Base-by-base conservation (phyloP, 805 yeast genomes). In the Candida vaughaniae region DNA sequence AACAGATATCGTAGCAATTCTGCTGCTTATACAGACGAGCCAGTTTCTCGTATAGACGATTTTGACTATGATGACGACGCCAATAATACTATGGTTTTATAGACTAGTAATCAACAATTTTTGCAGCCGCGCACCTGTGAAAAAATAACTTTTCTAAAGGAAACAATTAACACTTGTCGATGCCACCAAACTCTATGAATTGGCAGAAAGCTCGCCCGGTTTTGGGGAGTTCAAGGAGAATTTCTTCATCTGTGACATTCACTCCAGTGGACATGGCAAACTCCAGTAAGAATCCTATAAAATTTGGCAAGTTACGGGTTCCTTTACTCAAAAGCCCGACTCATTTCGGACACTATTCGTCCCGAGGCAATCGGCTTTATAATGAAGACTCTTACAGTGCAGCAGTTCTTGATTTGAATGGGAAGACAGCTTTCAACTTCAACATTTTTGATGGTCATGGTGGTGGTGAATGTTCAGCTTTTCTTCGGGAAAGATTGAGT, bases 361-460 rank as follows among this genome's bases (percentile, higher is more conserved):
- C 85, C 31, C 69, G 99, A 35, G 84, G 86, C 41, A 87, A 80
- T 55, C 69, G 98, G 40, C 47, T 73, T 25, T 74, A 75, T 51
- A 93, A 91, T 58, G 98, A 91, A 58, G 99, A 91, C 62, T 67
- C 78, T 30, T 84, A 77, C 58, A 75, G 77, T 35, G 86, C 89
- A 15, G 76, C 77, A 18, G 76, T 86, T 35, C 51, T 87, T 25
- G 61, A 67, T 16, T 25, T 64, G 8, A 37, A 47, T 10, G 51
- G 42, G 4, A 20, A 37, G 18, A 43, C 47, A 9, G 49, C 64
- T 14, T 85, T 91, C 62, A 78, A 77, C 47, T 80, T 86, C 51
- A 77, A 78, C 31, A 73, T 93, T 1, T 89, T 85, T 58, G 99
- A 93, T 62, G 99, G 99, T 7, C 99, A 93, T 62, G 99, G 98